These are phyloP conservation scores for Catunica adiposa DNA, from an alignment of 2,329 filamentous ascomycete genomes.

Conservation along the genomic window DNA sequence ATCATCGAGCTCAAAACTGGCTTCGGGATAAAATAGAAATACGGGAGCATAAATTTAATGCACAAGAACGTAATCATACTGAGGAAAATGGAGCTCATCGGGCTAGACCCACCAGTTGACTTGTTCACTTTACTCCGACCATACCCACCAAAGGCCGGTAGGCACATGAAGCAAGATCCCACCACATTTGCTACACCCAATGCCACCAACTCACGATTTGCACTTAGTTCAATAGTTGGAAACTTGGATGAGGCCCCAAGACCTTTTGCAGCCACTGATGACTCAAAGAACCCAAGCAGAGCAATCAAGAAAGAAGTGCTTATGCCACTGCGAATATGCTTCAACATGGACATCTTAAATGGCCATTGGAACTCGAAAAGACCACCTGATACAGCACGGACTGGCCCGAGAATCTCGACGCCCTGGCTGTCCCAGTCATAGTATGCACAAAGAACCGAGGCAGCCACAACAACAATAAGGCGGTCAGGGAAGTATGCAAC, in stretches of 20 bases:
- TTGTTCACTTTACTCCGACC: slow-evolving; percentile 91
- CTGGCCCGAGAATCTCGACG: slow-evolving; percentile 66
- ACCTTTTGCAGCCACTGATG: slow-evolving; percentile 86
- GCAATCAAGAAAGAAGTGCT: slow-evolving; percentile 87
- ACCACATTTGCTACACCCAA: slow-evolving; percentile 82
- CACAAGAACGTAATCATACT: slow-evolving; percentile 68
- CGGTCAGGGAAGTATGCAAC: slow-evolving; percentile 87
- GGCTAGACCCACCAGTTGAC: slow-evolving; percentile 77
- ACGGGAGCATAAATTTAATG: slow-evolving; percentile 68
- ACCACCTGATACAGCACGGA: slow-evolving; percentile 56
- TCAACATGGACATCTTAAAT: slow-evolving; percentile 58
- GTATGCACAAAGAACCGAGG: slow-evolving; percentile 60
- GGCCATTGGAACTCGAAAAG: slow-evolving; percentile 74
- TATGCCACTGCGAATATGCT: slow-evolving; percentile 71
- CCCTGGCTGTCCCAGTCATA: slow-evolving; percentile 67
- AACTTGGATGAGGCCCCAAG: slow-evolving; percentile 56
- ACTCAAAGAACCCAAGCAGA: slow-evolving; percentile 95
- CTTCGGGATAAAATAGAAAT: slow-evolving; percentile 95
- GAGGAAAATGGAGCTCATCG: slow-evolving; percentile 82
- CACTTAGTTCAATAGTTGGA: slow-evolving; percentile 64
- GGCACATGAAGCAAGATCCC: slow-evolving; percentile 76
- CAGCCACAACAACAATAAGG: slow-evolving; percentile 73
- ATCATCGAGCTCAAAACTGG: slow-evolving; percentile 88
- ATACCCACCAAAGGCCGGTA: slow-evolving; percentile 92
- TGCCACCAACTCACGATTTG: slow-evolving; percentile 86